Base-by-base conservation (phyloP, 768 basidiomycete species). In the Psilocybe cyanescens region DNA sequence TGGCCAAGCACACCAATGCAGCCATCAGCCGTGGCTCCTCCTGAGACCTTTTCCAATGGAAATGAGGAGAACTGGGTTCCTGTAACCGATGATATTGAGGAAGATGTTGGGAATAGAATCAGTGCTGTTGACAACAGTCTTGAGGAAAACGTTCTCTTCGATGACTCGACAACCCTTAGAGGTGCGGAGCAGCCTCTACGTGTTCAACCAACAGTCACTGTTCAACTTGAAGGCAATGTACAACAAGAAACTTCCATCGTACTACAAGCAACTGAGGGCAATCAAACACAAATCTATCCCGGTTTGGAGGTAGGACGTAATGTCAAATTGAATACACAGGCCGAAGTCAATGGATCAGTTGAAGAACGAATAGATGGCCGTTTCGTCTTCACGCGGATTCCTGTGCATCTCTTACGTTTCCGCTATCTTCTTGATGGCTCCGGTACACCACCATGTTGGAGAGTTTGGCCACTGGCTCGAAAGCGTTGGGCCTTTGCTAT, bases 401-500 rank as follows among this genome's bases (percentile, higher is more conserved):
- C 58, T 3, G 31, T 53, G 1, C 47, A 61, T 19, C 39, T 65
- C 4, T 59, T 59, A 9, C 64, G 60, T 17, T 62, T 65, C 35
- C 46, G 64, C 5, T 30, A 35, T 28, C 53, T 58, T 8, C 49
- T 65, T n/a, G 60, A 65, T 14, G 60, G 58, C 8, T 55, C 57
- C 8, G 56, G 33, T 24, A 44, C 16, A 8, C 53, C 19, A 17
- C 60, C 60, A 3, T 61, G 59, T 17, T 60, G 59, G 59, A n/a
- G 29, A 28, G 6, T 53, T 8, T 58, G 57, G 56, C 56, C 56
- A 5, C 29, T 50, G 14, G 58, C 61, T 17, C 55, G 61, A n/a
- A 59, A 56, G 14, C 59, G 61, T 49, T 65, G 65, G 65, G 61
- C 50, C 4, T 65, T 65, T 33, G 65, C 61, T 29, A 62, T 55